Conservation (phyloP, 2,329 filamentous ascomycete species). For the Venturia pyrina region DNA sequence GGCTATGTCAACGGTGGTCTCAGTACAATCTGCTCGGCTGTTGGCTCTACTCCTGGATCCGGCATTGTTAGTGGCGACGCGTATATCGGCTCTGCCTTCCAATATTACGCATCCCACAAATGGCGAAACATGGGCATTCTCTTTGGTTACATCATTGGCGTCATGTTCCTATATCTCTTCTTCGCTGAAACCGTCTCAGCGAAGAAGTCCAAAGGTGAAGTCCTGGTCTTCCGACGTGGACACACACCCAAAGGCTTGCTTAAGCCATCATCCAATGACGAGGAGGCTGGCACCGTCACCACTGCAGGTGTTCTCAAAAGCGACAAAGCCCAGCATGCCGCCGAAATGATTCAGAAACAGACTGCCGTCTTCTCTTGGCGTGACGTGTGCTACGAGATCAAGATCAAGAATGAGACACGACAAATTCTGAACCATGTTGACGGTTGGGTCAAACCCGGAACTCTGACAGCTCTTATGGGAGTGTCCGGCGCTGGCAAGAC, state of each 20-base stretch:
- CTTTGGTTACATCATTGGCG: conserved; percentile 33
- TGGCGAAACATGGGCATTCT: conserved; percentile 40
- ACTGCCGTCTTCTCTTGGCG: conserved; percentile 80
- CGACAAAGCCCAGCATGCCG: neutral
- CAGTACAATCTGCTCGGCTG: conserved; percentile 29
- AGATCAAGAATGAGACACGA: conserved; percentile 67
- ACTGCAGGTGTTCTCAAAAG: conserved; percentile 16
- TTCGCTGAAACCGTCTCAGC: conserved; percentile 37
- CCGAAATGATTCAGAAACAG: conserved; percentile 42
- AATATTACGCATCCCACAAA: conserved; percentile 29
- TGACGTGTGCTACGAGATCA: conserved; percentile 67
- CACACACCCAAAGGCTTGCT: conserved; percentile 20
- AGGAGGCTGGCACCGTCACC: conserved; percentile 26
- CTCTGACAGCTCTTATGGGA: conserved; percentile 82
- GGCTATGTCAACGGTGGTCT: conserved; percentile 28
- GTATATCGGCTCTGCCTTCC: conserved; percentile 26
- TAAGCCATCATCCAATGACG: conserved; percentile 25
- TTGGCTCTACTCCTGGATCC: conserved; percentile 31
- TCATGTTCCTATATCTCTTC: conserved; percentile 32
- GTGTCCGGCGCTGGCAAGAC: conserved; percentile 92
- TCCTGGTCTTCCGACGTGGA: conserved; percentile 39
- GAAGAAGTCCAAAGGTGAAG: conserved; percentile 43
- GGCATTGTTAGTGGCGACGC: conserved; percentile 29
- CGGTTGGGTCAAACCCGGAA: conserved; percentile 90
- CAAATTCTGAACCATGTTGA: conserved; percentile 77